These are phyloP conservation scores for Waltergamsia citrina DNA, from an alignment of 2,329 filamentous ascomycete species.

Conservation along the genomic window DNA sequence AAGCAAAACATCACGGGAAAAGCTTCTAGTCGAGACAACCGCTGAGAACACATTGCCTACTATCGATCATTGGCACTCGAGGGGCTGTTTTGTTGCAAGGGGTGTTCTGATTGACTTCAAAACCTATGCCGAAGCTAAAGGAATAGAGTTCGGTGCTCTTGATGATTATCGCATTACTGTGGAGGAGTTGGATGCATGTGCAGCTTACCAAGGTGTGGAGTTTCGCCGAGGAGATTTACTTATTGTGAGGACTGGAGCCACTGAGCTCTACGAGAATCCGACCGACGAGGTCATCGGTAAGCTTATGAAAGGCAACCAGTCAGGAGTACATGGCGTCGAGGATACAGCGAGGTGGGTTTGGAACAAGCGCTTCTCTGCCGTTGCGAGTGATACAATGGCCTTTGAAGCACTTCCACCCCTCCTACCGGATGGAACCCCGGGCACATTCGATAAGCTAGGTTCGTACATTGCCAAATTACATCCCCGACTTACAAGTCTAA, in stretches of 20 bases:
- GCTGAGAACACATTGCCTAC: conserved; percentile 23
- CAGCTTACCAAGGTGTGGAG: conserved; percentile 48
- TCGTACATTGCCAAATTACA: conserved; percentile 11
- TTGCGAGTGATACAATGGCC: conserved; percentile 51
- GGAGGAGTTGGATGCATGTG: conserved; percentile 47
- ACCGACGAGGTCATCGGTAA: conserved; percentile 18
- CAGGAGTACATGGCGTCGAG: conserved; percentile 34
- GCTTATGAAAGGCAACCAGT: conserved; percentile 7
- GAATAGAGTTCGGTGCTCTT: conserved; percentile 40
- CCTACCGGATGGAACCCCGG: conserved; percentile 25
- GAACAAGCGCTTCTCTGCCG: conserved; percentile 58
- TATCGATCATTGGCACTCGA: conserved; percentile 39
- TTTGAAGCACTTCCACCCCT: conserved; percentile 56
- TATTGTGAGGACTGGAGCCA: conserved; percentile 54
- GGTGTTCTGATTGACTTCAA: conserved; percentile 48
- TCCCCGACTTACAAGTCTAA: background rate
- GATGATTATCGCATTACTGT: conserved; percentile 42
- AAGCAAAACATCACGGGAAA: conserved; percentile 23
- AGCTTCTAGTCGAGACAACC: conserved; percentile 14
- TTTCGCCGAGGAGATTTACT: conserved; percentile 59
- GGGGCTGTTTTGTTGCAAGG: conserved; percentile 42
- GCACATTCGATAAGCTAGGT: conserved; percentile 25
- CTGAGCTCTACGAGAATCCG: conserved; percentile 44
- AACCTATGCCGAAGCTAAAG: conserved; percentile 37
- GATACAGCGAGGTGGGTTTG: conserved; percentile 57